phyloP scores from a whole-genome alignment of 2,329 filamentous ascomycete genomes.

The Fusarium mundagurra region DNA sequence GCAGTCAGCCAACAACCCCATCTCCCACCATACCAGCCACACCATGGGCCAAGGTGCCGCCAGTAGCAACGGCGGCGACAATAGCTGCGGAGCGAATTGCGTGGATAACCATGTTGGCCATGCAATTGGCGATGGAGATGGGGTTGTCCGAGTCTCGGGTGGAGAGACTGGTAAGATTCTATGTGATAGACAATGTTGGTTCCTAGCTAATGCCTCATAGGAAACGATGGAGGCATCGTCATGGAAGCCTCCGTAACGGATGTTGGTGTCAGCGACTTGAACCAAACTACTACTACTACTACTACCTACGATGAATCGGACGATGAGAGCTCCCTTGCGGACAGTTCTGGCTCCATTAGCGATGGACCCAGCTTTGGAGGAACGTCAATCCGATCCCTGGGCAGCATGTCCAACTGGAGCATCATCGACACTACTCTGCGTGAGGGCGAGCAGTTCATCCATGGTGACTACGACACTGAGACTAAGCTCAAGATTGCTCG shows the following conservation, averaged over 20 bases:
- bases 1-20: conserved; percentile 38
- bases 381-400: conserved; percentile 16
- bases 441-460: conserved; percentile 61
- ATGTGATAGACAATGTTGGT: background rate
- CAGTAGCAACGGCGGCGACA: conserved; percentile 39
- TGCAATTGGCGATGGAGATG: conserved; percentile 30
- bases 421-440: conserved; percentile 42
- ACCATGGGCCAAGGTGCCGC: conserved; percentile 41
- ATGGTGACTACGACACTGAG: conserved; percentile 79
- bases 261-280: background rate
- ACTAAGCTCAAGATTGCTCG: conserved; percentile 41
- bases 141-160: conserved; percentile 19
- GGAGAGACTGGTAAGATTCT: conserved; percentile 6
- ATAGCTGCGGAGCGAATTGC: conserved; percentile 30
- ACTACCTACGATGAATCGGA: conserved; percentile 11
- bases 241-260: conserved; percentile 35
- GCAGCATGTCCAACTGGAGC: conserved; percentile 35
- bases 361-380: conserved; percentile 17
- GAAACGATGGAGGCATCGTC: background rate
- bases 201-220: background rate
- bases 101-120: conserved; percentile 36
- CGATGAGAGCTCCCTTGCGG: conserved; percentile 11
- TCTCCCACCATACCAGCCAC: conserved; percentile 43
- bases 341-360: conserved; percentile 3
- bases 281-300: conserved; percentile 7